These are phyloP conservation scores for Fusarium annulatum DNA, from an alignment of 2,329 filamentous ascomycete species.

Conservation along the genomic window DNA sequence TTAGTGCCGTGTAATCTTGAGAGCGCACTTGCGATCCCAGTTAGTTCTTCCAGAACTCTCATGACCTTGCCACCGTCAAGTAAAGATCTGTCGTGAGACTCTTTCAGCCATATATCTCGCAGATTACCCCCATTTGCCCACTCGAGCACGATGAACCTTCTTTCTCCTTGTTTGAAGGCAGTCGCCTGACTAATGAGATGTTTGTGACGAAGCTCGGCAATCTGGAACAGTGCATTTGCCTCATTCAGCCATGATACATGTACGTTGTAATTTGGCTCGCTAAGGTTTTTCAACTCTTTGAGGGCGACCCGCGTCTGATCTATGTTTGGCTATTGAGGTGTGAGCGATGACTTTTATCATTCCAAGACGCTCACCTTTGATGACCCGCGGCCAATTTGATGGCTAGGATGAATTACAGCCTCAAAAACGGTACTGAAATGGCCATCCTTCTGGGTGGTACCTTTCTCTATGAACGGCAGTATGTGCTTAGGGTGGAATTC, in stretches of 20 bases:
- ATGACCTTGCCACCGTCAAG: constrained; percentile 1
- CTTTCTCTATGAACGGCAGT: constrained; percentile 2
- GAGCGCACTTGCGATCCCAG: constrained; percentile 20
- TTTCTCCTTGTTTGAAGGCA: constrained; percentile 4
- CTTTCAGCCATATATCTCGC: constrained; percentile 17
- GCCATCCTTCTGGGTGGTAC: neutral
- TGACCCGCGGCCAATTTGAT: neutral
- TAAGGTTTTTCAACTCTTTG: constrained; percentile 11
- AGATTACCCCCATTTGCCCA: constrained; percentile 31
- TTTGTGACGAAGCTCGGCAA: constrained; percentile 2
- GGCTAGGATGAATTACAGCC: constrained; percentile 11
- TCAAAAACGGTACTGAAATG: constrained; percentile 25
- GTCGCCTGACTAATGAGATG: constrained; percentile 20
- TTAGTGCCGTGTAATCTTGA: constrained; percentile 6
- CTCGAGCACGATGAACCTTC: constrained; percentile 25
- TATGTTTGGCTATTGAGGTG: neutral
- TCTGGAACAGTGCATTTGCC: constrained; percentile 11
- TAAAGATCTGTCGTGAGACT: neutral
- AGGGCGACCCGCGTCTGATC: constrained; percentile 3
- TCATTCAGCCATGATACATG: neutral
- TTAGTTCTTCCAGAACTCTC: constrained; percentile 17
- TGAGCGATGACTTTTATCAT: neutral
- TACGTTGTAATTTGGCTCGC: constrained; percentile 3
- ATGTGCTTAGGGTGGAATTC: neutral
- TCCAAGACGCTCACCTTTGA: neutral